phyloP scores from a whole-genome alignment of 2,329 filamentous ascomycete genomes.

The Juglanconis oblonga region DNA sequence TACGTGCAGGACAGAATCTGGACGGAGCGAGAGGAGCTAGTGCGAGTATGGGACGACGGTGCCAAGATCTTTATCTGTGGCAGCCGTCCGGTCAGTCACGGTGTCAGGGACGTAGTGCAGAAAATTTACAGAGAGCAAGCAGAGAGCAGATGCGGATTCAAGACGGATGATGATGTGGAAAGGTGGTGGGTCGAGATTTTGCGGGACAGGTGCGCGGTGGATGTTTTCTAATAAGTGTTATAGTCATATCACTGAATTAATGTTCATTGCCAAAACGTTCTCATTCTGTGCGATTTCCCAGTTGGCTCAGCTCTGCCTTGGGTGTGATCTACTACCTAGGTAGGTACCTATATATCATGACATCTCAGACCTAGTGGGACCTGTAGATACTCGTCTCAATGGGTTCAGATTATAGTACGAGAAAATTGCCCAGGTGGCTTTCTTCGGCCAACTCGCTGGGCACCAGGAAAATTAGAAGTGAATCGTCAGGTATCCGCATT shows the following conservation, averaged over 20 bases:
- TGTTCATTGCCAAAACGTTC: not conserved
- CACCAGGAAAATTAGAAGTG: too few species aligned
- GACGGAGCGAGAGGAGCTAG: constrained; percentile 18
- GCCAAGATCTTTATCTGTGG: constrained; percentile 20
- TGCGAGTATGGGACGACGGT: constrained; percentile 6
- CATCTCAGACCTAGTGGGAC: too few species aligned
- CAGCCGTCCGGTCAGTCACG: constrained; percentile 1
- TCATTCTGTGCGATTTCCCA: not conserved
- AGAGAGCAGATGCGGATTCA: not conserved
- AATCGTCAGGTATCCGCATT: too few species aligned
- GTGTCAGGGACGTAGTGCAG: not conserved
- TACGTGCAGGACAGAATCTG: constrained; percentile 20
- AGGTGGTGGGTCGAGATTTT: not conserved
- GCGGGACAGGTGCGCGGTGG: not conserved
- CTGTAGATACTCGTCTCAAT: too few species aligned
- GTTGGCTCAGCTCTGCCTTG: not conserved
- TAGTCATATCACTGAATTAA: not conserved
- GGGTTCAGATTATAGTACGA: too few species aligned
- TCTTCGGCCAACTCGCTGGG: too few species aligned
- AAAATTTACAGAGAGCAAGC: not conserved
- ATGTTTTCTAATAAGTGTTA: not conserved
- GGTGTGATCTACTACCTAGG: not conserved
- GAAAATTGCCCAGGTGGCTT: too few species aligned
- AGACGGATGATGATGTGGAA: constrained; percentile 1
- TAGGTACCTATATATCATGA: too few species aligned